Base-by-base conservation (phyloP, 1,284 basidiomycete genomes). In the Agroathelia rolfsii region DNA sequence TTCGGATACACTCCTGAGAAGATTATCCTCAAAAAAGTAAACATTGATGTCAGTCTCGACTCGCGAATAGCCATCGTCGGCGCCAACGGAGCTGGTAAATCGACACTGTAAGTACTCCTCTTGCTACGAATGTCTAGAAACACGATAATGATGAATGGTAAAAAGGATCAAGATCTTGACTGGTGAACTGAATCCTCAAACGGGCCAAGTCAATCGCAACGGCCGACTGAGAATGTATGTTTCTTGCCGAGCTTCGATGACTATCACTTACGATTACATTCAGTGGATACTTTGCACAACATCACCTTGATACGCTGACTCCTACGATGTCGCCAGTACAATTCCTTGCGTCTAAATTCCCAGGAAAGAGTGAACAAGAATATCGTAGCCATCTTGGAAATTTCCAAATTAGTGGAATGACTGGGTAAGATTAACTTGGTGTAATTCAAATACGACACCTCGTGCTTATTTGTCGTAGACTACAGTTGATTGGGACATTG, bases 371-470 rank as follows among this genome's bases (percentile, higher is more conserved):
- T 4, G 95, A 97, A 56, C 94, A 97, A 53, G 95, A 98, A 56
- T 98, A 98, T 56, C 76, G 95, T 41, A 61, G 63, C 23, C 94
- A 97, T 62, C 68, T 99, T 10, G 95, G 95, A n/a, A 89, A 92
- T 38, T 98, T 98, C 63, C 94, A 96, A 46, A 95, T 97, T 50
- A 96, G 88, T 40, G 94, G 93, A 35, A 83, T 94, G 72, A 96
- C 92, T 2, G 90, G 92, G 71, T 77, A 37, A 26, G 61, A n/a
- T n/a, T n/a, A n/a, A n/a, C n/a, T n/a, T n/a, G n/a, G n/a, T n/a
- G n/a, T n/a, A n/a, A 11, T 17, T n/a, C n/a, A n/a, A n/a, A n/a
- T n/a, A n/a, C n/a, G n/a, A n/a, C n/a, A n/a, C n/a, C n/a, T n/a
- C n/a, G 34, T 39, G 19, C 30, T 32, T 19, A n/a, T n/a, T n/a